These are phyloP conservation scores for Boletus sp. DNA, from an alignment of 1,284 basidiomycete species.

Conservation along the genomic window DNA sequence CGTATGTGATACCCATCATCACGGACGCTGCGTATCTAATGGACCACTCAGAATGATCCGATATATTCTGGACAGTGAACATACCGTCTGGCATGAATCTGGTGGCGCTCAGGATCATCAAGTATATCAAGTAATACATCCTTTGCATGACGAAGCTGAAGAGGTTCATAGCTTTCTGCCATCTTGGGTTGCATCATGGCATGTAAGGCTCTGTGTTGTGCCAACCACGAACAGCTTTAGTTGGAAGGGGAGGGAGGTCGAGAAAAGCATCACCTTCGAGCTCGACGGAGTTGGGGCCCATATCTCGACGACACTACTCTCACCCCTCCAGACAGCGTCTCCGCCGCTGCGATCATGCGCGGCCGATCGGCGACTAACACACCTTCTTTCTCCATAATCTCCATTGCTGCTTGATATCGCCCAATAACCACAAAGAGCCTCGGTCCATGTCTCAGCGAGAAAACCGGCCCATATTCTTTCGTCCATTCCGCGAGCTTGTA, in stretches of 20 bases:
- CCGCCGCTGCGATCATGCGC: slow-evolving; percentile 8
- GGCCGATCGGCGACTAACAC: slow-evolving; percentile 9
- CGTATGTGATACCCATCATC: slow-evolving; percentile 5
- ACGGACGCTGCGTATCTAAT: slow-evolving; percentile 5
- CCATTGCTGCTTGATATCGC: slow-evolving; percentile 10
- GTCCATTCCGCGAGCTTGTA: slow-evolving; percentile 12
- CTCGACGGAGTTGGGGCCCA: slow-evolving; percentile 12
- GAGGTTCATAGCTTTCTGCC: slow-evolving; percentile 43
- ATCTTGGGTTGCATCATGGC: slow-evolving; percentile 48
- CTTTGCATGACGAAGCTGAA: slow-evolving; percentile 45
- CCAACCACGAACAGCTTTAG: neutral
- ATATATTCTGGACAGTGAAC: too few relatives aligned
- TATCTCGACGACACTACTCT: slow-evolving; percentile 2
- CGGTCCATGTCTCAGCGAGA: slow-evolving; percentile 8
- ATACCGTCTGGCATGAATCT: slow-evolving; percentile 43
- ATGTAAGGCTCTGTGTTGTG: slow-evolving; percentile 47
- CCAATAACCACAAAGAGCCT: slow-evolving; percentile 12
- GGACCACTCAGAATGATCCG: neutral
- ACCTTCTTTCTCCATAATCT: slow-evolving; percentile 17
- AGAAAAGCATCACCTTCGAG: slow-evolving; percentile 10
- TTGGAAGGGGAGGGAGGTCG: neutral
- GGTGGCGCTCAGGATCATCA: slow-evolving; percentile 44
- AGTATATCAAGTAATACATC: slow-evolving; percentile 52
- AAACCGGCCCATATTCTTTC: slow-evolving; percentile 9
- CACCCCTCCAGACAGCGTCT: slow-evolving; percentile 8